phyloP scores from a whole-genome alignment of 2,329 filamentous ascomycete genomes.

The Scedosporium dehoogii region DNA sequence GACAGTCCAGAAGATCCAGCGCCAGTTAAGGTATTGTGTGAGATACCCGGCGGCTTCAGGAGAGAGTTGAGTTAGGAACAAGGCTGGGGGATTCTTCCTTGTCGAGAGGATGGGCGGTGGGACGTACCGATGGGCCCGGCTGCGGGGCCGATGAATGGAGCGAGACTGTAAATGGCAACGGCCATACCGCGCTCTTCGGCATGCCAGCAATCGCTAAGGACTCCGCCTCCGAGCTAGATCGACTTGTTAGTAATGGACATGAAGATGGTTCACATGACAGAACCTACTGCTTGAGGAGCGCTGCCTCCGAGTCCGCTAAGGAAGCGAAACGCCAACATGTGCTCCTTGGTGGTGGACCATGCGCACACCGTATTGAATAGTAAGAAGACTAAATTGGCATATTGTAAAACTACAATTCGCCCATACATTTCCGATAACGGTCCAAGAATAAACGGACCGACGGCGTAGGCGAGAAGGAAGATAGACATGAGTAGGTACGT shows the following conservation, averaged over 20 bases:
- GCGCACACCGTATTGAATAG: constrained; percentile 33
- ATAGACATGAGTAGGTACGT: constrained; percentile 36
- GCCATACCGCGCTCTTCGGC: constrained; percentile 52
- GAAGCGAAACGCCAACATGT: constrained; percentile 53
- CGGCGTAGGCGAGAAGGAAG: constrained; percentile 36
- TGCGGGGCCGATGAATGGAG: constrained; percentile 51
- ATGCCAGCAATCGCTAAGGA: constrained; percentile 55
- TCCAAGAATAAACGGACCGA: constrained; percentile 56
- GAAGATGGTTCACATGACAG: constrained; percentile 56
- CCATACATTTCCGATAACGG: constrained; percentile 55
- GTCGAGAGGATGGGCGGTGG: background rate
- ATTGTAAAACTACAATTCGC: constrained; percentile 24
- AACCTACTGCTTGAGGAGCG: constrained; percentile 53
- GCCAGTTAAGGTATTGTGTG: constrained; percentile 39
- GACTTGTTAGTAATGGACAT: constrained; percentile 30
- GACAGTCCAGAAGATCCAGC: constrained; percentile 34
- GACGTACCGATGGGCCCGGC: constrained; percentile 36
- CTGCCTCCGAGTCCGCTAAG: constrained; percentile 52
- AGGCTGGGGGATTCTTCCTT: too few species aligned
- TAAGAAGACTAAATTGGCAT: constrained; percentile 41
- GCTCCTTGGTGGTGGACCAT: constrained; percentile 58
- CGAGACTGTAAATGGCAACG: constrained; percentile 58
- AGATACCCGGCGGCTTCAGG: constrained; percentile 46
- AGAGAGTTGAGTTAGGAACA: background rate
- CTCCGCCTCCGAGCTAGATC: constrained; percentile 30